Percentiles rank a stretch among this genome's conserved stretches.
Evolutionary conservation across 2,329 filamentous ascomycete genomes (phyloP).

Genomic region (Fusarium torulosum): DNA sequence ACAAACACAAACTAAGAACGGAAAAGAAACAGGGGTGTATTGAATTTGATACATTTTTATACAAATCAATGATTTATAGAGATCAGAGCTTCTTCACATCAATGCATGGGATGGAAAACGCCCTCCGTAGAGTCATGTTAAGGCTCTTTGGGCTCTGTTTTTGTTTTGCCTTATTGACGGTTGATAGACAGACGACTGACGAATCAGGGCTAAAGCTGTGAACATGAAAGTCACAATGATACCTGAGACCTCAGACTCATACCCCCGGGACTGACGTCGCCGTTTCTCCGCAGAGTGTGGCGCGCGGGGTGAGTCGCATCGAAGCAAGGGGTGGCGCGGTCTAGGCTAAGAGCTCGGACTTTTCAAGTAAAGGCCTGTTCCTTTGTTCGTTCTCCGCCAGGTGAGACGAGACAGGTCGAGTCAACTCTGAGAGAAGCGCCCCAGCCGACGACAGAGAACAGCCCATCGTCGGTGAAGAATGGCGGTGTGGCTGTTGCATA

Average conservation of each 20-base stretch:
- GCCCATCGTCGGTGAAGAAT: constrained; percentile 32
- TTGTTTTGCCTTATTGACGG: too few relatives aligned
- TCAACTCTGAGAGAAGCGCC: constrained; percentile 28
- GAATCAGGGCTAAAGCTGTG: neutral
- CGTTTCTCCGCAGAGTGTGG: constrained; percentile 30
- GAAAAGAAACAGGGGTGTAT: too few relatives aligned
- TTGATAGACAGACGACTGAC: neutral
- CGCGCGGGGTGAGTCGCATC: constrained; percentile 31
- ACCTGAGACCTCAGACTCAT: constrained; percentile 2
- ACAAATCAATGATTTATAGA: too few relatives aligned
- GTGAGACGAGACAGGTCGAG: constrained; percentile 43
- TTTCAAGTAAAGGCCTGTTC: neutral
- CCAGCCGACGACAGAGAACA: constrained; percentile 36
- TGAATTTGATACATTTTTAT: too few relatives aligned
- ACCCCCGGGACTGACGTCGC: constrained; percentile 10
- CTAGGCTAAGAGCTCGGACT: constrained; percentile 32
- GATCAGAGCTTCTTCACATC: too few relatives aligned
- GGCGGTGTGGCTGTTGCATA: constrained; percentile 43
- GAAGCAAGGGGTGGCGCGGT: constrained; percentile 32
- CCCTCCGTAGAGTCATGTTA: too few relatives aligned
- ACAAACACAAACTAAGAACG: too few relatives aligned
- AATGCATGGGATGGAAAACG: too few relatives aligned
- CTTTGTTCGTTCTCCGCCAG: constrained; percentile 43
- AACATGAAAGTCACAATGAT: neutral
- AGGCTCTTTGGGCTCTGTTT: neutral